phyloP scores from a whole-genome alignment of 768 basidiomycete genomes.

The Agrocybe pediades region DNA sequence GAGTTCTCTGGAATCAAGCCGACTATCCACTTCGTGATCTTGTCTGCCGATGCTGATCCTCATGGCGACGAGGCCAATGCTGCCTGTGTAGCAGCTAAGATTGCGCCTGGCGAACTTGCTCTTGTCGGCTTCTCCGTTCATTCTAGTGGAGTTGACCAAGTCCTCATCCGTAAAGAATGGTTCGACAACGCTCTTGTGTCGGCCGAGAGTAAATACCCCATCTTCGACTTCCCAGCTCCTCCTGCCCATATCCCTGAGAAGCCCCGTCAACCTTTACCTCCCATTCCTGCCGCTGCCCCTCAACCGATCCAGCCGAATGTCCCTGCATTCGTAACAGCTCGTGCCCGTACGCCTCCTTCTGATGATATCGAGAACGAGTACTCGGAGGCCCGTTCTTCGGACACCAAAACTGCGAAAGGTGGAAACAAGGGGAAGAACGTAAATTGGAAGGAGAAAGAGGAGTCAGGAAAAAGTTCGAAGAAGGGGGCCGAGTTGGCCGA shows the following conservation, averaged over 20 bases:
- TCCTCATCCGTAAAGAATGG: conserved; percentile 86
- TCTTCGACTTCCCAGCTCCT: conserved; percentile 33
- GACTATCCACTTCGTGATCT: conserved; percentile 87
- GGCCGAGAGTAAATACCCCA: conserved; percentile 66
- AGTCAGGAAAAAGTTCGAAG: conserved; percentile 30
- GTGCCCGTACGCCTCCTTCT: conserved; percentile 69
- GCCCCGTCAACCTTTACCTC: conserved; percentile 25
- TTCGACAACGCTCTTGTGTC: conserved; percentile 66
- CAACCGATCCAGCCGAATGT: conserved; percentile 17
- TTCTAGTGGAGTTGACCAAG: conserved; percentile 85
- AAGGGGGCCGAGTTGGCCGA: conserved; percentile 38
- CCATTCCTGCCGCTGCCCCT: conserved; percentile 21
- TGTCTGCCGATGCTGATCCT: conserved; percentile 83
- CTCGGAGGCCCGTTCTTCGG: conserved; percentile 56
- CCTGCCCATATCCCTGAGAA: conserved; percentile 19
- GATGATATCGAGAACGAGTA: conserved; percentile 75
- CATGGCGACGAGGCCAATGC: conserved; percentile 82
- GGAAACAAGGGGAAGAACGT: conserved; percentile 56
- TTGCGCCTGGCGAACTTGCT: conserved; percentile 74
- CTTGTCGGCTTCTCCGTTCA: conserved; percentile 90
- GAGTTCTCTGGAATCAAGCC: conserved; percentile 85
- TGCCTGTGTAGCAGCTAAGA: conserved; percentile 81
- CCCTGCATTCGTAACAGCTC: conserved; percentile 33
- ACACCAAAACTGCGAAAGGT: conserved; percentile 42
- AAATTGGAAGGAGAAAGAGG: conserved; percentile 59